phyloP scores from a whole-genome alignment of 169 alveolate genomes.

The Amoebophrya sp. region DNA sequence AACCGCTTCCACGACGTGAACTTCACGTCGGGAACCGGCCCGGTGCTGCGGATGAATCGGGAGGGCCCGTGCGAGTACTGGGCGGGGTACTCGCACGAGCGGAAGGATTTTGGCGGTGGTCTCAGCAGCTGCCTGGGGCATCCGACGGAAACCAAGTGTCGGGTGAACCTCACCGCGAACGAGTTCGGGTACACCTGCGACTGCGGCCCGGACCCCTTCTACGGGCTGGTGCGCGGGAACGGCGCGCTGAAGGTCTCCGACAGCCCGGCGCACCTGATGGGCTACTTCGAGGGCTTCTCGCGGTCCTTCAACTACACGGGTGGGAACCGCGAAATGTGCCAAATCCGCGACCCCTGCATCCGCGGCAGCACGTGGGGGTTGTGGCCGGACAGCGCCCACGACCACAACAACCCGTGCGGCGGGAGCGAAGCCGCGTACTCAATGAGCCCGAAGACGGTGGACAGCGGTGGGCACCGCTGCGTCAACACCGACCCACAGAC shows the following conservation, averaged over 20 bases:
- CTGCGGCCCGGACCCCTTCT: neutral
- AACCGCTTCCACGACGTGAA: neutral
- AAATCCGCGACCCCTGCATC: neutral
- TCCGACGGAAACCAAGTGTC: neutral
- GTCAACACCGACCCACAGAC: neutral
- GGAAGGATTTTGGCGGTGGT: neutral
- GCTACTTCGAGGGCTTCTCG: neutral
- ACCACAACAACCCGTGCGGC: neutral
- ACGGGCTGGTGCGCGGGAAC: neutral
- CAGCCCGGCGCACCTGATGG: too few relatives aligned
- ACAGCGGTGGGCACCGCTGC: neutral
- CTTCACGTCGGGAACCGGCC: neutral
- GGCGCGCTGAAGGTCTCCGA: too few relatives aligned
- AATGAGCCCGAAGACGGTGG: too few relatives aligned
- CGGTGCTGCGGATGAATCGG: neutral
- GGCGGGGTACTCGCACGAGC: neutral
- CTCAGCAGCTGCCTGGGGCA: neutral
- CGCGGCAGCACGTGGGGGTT: neutral
- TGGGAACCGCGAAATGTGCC: neutral
- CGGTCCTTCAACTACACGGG: neutral
- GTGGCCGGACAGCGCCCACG: neutral
- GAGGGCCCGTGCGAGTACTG: neutral
- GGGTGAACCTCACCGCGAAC: neutral
- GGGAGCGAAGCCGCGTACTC: neutral
- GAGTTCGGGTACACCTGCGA: neutral